phyloP scores from a whole-genome alignment of 352 stramenopile genomes.

The Hyaloperonospora brassicae region DNA sequence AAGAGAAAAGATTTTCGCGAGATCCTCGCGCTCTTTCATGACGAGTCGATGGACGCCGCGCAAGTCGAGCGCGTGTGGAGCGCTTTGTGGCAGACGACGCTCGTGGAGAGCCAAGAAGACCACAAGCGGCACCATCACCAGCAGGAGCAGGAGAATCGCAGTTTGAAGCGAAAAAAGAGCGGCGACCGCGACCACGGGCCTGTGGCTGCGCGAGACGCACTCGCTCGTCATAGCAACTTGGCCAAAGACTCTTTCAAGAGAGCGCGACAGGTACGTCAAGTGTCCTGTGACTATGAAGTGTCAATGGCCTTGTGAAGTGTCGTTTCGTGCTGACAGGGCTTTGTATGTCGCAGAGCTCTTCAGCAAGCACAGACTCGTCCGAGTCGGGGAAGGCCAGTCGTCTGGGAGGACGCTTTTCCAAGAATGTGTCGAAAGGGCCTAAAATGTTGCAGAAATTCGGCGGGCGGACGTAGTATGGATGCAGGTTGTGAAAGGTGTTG shows the following conservation, averaged over 20 bases:
- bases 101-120: constrained; percentile 59
- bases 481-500: background rate
- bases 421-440: constrained; percentile 30
- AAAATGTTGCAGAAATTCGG: constrained; percentile 77
- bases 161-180: constrained; percentile 27
- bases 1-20: constrained; percentile 65
- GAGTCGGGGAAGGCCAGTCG: constrained; percentile 52
- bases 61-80: constrained; percentile 29
- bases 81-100: constrained; percentile 38
- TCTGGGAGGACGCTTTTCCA: constrained; percentile 31
- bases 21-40: constrained; percentile 56
- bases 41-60: constrained; percentile 15
- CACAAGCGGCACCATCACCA: constrained; percentile 26
- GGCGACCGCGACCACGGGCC: constrained; percentile 19
- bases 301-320: background rate
- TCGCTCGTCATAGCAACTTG: constrained; percentile 15
- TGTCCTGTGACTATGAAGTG: background rate
- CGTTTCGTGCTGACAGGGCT: constrained; percentile 1
- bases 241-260: constrained; percentile 40
- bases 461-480: constrained; percentile 14
- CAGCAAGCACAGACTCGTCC: constrained; percentile 30
- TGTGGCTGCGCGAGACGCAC: constrained; percentile 5
- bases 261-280: constrained; percentile 35
- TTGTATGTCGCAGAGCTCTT: constrained; percentile 21
- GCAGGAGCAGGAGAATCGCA: constrained; percentile 27